These are phyloP conservation scores for Cordyceps cateniannulata DNA, from an alignment of 2,329 filamentous ascomycete species.

Conservation along the genomic window DNA sequence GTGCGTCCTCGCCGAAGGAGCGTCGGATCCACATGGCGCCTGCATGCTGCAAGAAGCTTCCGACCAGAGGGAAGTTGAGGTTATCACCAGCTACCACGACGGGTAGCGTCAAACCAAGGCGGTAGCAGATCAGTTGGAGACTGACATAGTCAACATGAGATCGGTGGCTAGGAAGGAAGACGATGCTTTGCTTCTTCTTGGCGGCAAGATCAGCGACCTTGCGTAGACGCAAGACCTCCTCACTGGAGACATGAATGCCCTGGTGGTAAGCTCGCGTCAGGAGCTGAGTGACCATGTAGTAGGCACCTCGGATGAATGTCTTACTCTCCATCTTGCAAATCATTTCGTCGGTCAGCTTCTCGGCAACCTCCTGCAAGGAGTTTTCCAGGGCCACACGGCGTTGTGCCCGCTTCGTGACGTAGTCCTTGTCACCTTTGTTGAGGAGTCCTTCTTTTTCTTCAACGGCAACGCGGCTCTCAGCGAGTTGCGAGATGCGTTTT, in stretches of 20 bases:
- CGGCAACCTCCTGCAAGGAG: slow-evolving; percentile 72
- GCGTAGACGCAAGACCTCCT: slow-evolving; percentile 79
- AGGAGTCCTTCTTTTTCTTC: slow-evolving; percentile 73
- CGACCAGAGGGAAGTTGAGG: slow-evolving; percentile 86
- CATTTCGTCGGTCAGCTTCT: slow-evolving; percentile 87
- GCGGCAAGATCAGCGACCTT: slow-evolving; percentile 77
- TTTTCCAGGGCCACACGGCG: slow-evolving; percentile 60
- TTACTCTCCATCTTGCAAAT: slow-evolving; percentile 99
- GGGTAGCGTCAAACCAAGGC: slow-evolving; percentile 79
- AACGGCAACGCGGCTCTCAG: slow-evolving; percentile 63
- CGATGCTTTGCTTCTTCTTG: slow-evolving; percentile 86
- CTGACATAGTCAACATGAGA: slow-evolving; percentile 97
- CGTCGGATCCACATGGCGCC: slow-evolving; percentile 95
- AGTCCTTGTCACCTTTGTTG: slow-evolving; percentile 47
- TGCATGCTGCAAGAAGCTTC: slow-evolving; percentile 88
- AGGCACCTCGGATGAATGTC: slow-evolving; percentile 82
- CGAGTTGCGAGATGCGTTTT: slow-evolving; percentile 67
- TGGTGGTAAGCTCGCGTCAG: slow-evolving; percentile 92
- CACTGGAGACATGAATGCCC: slow-evolving; percentile 91
- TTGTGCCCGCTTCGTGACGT: slow-evolving; percentile 42
- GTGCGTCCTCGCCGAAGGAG: slow-evolving; percentile 82
- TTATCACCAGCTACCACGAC: slow-evolving; percentile 95
- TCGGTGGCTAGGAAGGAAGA: slow-evolving; percentile 90
- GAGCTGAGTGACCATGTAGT: slow-evolving; percentile 82
- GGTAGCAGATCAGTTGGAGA: slow-evolving; percentile 90